Base-by-base conservation (phyloP, 257 asterid species). In the Capsicum rhomboideum region DNA sequence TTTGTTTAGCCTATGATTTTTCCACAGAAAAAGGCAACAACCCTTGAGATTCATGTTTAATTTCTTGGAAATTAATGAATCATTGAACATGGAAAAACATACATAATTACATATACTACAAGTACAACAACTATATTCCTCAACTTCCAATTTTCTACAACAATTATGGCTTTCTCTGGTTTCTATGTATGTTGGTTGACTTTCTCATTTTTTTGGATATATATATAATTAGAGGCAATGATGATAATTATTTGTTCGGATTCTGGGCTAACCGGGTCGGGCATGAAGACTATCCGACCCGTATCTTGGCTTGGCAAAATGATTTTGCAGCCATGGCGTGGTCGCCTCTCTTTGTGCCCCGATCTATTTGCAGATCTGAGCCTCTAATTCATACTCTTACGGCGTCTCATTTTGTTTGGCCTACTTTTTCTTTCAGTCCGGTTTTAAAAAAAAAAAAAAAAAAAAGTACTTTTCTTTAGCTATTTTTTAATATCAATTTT, bases 321-420 rank as follows among this genome's bases (percentile, higher is more conserved):
- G 82, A 50, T 83, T 59, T 83, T 88, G 92, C 90, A 87, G 91
- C 86, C 88, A 90, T 87, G 91, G 86, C 89, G 84, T 85, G 26
- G 82, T 63, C 71, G 40, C 20, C 71, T 11, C 37, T 61, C 37
- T 23, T 61, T 12, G 40, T 26, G 71, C 42, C 78, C 31, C 6
- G 17, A 7, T 82, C 87, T 71, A 68, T 68, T 82, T 64, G 67
- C 81, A 84, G 77, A 88, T 86, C 90, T 85, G 87, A 85, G 88
- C 90, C 89, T 86, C 78, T 10, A n/a, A n/a, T n/a, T n/a, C n/a
- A n/a, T n/a, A n/a, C n/a, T n/a, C n/a, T n/a, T n/a, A n/a, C n/a
- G n/a, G n/a, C n/a, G n/a, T n/a, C n/a, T n/a, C n/a, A n/a, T n/a
- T n/a, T n/a, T n/a, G n/a, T n/a, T n/a, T n/a, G n/a, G n/a, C n/a